Evolutionary conservation across 1,284 basidiomycete genomes (phyloP).

Genomic region (Neolentinus lepideus): DNA sequence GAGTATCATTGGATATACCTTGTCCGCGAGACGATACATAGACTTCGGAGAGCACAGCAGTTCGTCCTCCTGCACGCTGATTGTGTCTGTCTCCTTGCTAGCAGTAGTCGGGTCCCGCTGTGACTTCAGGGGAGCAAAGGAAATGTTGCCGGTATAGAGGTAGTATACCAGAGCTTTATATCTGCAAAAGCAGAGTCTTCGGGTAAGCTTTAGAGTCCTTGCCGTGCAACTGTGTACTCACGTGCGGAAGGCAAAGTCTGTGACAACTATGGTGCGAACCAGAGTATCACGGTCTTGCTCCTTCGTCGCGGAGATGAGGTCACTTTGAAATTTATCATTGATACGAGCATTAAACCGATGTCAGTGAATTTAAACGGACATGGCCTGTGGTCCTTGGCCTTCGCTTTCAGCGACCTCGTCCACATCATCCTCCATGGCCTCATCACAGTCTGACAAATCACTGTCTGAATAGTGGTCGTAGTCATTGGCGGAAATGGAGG

Average conservation of each 20-base stretch:
- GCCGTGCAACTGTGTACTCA: constrained; percentile 8
- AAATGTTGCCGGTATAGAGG: not conserved
- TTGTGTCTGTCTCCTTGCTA: too few relatives aligned
- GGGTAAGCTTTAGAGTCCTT: not conserved
- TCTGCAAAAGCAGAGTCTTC: not conserved
- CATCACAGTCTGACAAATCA: constrained; percentile 7
- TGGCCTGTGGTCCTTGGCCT: not conserved
- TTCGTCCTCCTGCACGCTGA: too few relatives aligned
- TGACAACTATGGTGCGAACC: constrained; percentile 11
- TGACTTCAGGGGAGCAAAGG: not conserved
- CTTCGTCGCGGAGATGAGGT: too few relatives aligned
- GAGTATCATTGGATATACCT: too few relatives aligned
- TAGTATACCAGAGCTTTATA: not conserved
- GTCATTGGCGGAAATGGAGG: not conserved
- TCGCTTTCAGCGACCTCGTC: too few relatives aligned
- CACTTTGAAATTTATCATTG: too few relatives aligned
- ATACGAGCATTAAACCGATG: too few relatives aligned
- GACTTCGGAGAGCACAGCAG: not conserved
- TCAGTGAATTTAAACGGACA: not conserved
- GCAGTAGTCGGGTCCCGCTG: too few relatives aligned
- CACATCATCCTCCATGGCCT: too few relatives aligned
- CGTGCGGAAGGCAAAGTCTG: constrained; percentile 15
- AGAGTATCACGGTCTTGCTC: too few relatives aligned
- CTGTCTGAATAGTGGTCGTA: constrained; percentile 9
- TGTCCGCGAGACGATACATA: not conserved